A percentile compares a stretch with the other conserved stretches of the same genome.
These are phyloP conservation scores for Aspergillus uvarum DNA, from an alignment of 2,329 filamentous ascomycete genomes.

Conservation along the genomic window DNA sequence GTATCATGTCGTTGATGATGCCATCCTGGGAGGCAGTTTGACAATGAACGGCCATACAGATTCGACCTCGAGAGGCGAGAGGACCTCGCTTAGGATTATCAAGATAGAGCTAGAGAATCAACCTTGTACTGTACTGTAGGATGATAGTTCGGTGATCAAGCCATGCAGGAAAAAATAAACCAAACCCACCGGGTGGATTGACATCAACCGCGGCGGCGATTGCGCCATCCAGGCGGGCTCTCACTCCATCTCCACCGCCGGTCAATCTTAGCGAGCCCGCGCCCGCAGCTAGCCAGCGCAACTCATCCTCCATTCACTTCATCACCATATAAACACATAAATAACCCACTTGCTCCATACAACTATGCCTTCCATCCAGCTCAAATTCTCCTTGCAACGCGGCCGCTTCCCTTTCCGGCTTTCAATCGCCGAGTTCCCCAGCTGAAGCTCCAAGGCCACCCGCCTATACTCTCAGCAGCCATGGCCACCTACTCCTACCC, in stretches of 20 bases:
- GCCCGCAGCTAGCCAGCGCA: background rate
- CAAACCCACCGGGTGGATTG: background rate
- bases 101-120: too few species aligned
- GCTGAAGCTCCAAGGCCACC: background rate
- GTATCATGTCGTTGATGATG: background rate
- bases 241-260: constrained; percentile 1
- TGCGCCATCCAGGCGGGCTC: constrained; percentile 24
- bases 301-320: background rate
- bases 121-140: background rate
- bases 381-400: background rate
- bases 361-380: background rate
- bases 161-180: background rate
- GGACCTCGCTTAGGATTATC: background rate
- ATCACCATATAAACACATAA: background rate
- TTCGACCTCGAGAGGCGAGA: background rate
- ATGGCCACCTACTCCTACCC: background rate
- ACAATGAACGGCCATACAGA: background rate
- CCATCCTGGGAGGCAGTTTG: background rate
- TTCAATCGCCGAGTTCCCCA: background rate
- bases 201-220: constrained; percentile 17
- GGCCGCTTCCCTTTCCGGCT: background rate
- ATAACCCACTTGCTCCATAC: background rate
- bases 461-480: background rate
- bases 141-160: background rate
- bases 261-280: background rate